A percentile compares a stretch with the other conserved stretches of the same genome.
These are phyloP conservation scores for Vinca minor DNA, from an alignment of 257 asterid species.

Conservation along the genomic window DNA sequence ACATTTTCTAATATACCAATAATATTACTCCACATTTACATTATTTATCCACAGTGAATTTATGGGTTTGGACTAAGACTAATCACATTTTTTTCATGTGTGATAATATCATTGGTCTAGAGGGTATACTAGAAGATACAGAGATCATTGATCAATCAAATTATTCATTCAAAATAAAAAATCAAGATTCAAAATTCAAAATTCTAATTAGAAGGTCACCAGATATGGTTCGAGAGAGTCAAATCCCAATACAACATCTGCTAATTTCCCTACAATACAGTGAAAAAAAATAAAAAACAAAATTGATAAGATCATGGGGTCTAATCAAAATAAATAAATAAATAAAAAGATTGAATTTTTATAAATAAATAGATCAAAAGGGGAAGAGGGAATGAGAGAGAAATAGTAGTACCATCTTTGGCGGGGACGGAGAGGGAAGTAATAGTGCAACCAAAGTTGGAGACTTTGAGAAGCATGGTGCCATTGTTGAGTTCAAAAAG, in stretches of 20 bases:
- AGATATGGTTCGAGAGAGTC: constrained; percentile 81
- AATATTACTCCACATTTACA: no score
- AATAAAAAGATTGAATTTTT: constrained; percentile 3
- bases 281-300: not conserved
- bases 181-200: not conserved
- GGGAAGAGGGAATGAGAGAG: not conserved
- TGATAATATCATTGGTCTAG: no score
- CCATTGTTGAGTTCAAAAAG: constrained; percentile 84
- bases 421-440: constrained; percentile 76
- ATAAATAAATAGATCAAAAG: not conserved
- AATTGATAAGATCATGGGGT: constrained; percentile 6
- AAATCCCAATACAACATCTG: constrained; percentile 95
- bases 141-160: constrained; percentile 4
- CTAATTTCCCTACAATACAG: constrained; percentile 62
- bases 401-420: constrained; percentile 55
- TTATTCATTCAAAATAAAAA: not conserved
- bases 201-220: constrained; percentile 30
- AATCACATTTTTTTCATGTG: no score
- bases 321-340: not conserved
- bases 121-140: no score
- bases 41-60: no score
- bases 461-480: constrained; percentile 53
- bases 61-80: no score
- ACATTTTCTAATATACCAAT: no score
- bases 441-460: constrained; percentile 88